Percentiles rank a stretch among this genome's conserved stretches.
Conservation (phyloP, 192 early-diverging fungal species). For the Coemansia sp. region DNA sequence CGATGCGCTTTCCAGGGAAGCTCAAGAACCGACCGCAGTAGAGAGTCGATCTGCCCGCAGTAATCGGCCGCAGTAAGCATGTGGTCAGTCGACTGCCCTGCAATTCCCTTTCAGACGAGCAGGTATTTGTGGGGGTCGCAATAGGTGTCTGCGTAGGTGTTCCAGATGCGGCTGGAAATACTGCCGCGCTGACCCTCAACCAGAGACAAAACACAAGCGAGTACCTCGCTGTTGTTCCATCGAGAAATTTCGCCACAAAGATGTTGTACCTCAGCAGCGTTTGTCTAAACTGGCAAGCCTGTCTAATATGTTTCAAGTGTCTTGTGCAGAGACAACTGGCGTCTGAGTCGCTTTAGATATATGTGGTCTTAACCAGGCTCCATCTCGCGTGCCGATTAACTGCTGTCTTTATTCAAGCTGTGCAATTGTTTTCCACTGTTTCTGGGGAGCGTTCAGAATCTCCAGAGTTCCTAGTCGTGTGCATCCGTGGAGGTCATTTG, state of each 20-base stretch:
- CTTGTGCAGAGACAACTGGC: neutral
- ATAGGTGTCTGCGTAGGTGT: neutral
- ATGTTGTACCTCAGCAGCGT: neutral
- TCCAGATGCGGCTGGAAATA: constrained; percentile 21
- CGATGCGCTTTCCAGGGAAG: neutral
- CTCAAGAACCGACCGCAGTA: constrained; percentile 9
- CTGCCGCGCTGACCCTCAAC: constrained; percentile 23
- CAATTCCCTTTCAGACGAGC: neutral
- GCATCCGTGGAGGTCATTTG: neutral
- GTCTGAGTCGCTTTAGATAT: neutral
- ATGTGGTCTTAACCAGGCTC: neutral
- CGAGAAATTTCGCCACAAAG: neutral
- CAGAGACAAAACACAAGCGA: constrained; percentile 14
- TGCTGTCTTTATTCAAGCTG: no score
- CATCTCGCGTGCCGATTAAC: no score
- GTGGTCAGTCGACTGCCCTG: constrained; percentile 11
- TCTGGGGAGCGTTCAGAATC: neutral
- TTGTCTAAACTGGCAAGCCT: neutral
- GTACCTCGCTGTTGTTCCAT: constrained; percentile 9
- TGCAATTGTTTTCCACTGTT: neutral
- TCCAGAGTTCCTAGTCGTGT: constrained; percentile 1
- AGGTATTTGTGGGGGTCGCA: neutral
- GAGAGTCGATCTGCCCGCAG: constrained; percentile 10
- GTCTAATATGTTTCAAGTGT: neutral
- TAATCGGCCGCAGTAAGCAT: neutral